Conservation (phyloP, 192 early-diverging fungal species). For the Entomortierella lignicola region DNA sequence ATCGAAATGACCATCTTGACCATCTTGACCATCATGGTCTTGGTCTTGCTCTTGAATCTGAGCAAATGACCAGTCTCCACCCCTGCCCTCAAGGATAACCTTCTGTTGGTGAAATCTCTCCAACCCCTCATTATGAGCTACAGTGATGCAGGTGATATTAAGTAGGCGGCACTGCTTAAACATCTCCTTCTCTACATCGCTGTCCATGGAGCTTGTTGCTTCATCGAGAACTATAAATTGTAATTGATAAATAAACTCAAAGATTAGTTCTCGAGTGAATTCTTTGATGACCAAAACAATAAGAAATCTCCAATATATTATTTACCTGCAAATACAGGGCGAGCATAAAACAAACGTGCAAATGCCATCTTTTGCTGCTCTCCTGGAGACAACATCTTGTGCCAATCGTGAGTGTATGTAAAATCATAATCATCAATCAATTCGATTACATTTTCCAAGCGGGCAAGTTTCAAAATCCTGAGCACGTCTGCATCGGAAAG, state of each 20-base stretch:
- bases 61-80: constrained; percentile 33
- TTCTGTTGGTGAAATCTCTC: constrained; percentile 47
- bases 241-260: neutral
- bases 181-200: constrained; percentile 58
- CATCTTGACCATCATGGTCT: neutral
- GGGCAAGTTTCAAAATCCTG: constrained; percentile 41
- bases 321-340: constrained; percentile 79
- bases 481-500: constrained; percentile 61
- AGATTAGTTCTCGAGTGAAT: no score
- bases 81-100: constrained; percentile 36
- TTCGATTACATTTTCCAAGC: constrained; percentile 54
- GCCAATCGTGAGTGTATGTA: constrained; percentile 66
- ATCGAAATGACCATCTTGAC: neutral
- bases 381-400: constrained; percentile 77
- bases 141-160: constrained; percentile 89
- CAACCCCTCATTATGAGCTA: constrained; percentile 77
- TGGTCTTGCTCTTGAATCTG: constrained; percentile 10
- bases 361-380: constrained; percentile 80
- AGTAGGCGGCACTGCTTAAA: constrained; percentile 69
- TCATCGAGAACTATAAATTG: constrained; percentile 69
- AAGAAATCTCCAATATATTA: neutral
- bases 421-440: constrained; percentile 57
- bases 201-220: constrained; percentile 75
- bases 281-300: neutral
- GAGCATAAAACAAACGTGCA: constrained; percentile 74